These are phyloP conservation scores for Colletotrichum acutatum DNA, from an alignment of 2,329 filamentous ascomycete species.

Conservation along the genomic window DNA sequence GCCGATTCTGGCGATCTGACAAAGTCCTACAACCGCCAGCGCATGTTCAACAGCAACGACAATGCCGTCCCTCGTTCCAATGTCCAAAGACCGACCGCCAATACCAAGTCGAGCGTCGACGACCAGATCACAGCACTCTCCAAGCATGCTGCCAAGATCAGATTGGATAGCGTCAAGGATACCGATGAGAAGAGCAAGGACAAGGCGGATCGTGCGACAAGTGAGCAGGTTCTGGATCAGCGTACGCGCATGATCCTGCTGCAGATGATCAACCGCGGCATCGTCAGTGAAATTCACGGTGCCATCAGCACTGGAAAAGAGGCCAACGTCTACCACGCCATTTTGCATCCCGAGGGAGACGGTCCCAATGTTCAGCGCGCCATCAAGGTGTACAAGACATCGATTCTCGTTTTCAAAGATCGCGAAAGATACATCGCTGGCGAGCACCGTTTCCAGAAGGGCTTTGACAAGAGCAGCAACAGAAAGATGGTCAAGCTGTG, in stretches of 20 bases:
- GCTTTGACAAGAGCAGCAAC: slow-evolving; percentile 94
- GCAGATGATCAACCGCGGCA: slow-evolving; percentile 93
- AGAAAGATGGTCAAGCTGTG: slow-evolving; percentile 98
- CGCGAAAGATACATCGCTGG: slow-evolving; percentile 95
- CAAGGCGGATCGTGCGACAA: slow-evolving; percentile 92
- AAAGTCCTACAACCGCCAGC: slow-evolving; percentile 89
- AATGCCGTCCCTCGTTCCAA: slow-evolving; percentile 76
- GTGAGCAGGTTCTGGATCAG: slow-evolving; percentile 93
- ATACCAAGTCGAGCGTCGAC: slow-evolving; percentile 82
- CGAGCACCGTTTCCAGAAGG: slow-evolving; percentile 90
- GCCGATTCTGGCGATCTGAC: slow-evolving; percentile 76
- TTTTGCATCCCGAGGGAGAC: slow-evolving; percentile 69
- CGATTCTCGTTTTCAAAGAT: slow-evolving; percentile 97
- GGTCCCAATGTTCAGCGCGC: slow-evolving; percentile 77
- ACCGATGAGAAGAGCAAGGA: slow-evolving; percentile 74
- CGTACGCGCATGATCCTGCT: slow-evolving; percentile 94
- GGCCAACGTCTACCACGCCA: slow-evolving; percentile 95
- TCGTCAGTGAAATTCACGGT: slow-evolving; percentile 92
- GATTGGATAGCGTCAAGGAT: slow-evolving; percentile 73
- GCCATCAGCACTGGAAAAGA: slow-evolving; percentile 98
- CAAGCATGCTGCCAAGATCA: slow-evolving; percentile 86
- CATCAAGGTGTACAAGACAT: slow-evolving; percentile 99
- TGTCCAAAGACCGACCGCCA: slow-evolving; percentile 81
- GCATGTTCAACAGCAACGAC: slow-evolving; percentile 67
- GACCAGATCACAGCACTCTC: slow-evolving; percentile 89